Evolutionary conservation across 352 stramenopile species (phyloP).

Genomic region (Pythium volutum): DNA sequence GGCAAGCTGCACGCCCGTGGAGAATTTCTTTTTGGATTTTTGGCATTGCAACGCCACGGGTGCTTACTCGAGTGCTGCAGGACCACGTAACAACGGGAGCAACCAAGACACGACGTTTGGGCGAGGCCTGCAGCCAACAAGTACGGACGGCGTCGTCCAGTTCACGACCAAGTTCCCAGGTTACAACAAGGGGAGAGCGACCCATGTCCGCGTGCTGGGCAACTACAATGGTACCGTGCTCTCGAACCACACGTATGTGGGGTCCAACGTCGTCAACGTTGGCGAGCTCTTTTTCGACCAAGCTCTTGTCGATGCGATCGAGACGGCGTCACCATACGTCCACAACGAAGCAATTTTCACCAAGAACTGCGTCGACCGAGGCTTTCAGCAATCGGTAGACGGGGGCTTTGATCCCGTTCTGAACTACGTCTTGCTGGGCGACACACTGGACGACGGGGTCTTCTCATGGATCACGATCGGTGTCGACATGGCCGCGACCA

Average conservation of each 20-base stretch:
- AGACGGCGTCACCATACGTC: conserved; percentile 3
- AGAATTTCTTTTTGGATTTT: conserved; percentile 20
- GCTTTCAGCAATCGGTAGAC: conserved; percentile 25
- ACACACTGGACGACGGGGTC: conserved; percentile 29
- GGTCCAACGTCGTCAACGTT: conserved; percentile 2
- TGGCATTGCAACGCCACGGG: conserved; percentile 25
- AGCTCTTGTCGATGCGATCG: conserved; percentile 6
- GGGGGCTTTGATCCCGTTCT: conserved; percentile 35
- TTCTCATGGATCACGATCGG: conserved; percentile 40
- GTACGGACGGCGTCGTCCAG: conserved; percentile 17
- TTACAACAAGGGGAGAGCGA: conserved; percentile 15
- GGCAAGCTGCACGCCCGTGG: conserved; percentile 19
- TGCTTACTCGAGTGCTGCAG: conserved; percentile 16
- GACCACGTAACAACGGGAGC: no score
- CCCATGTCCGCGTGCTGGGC: conserved; percentile 20
- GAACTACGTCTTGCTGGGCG: conserved; percentile 34
- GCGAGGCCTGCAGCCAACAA: conserved; percentile 11
- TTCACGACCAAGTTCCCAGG: conserved; percentile 24
- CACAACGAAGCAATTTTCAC: conserved; percentile 32
- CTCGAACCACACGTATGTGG: conserved; percentile 17
- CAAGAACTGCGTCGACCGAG: conserved; percentile 26
- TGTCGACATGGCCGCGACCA: conserved; percentile 27
- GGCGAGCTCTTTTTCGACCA: conserved; percentile 25
- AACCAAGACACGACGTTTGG: neutral
- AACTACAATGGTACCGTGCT: conserved; percentile 17